Conservation (phyloP, 768 basidiomycete genomes). For the Lyophyllum shimeji region DNA sequence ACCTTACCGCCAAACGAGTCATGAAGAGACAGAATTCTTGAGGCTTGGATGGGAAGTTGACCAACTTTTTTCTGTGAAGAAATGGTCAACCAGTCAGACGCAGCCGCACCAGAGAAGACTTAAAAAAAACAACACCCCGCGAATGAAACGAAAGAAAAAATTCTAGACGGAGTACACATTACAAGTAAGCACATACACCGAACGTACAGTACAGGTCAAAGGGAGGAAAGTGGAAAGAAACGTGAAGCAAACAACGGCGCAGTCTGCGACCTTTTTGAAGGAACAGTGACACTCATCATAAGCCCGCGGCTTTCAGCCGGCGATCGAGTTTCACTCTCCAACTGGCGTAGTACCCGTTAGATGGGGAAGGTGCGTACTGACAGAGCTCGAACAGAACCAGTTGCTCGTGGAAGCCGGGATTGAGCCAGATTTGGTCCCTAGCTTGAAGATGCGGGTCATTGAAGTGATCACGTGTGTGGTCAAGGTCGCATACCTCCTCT, state of each 20-base stretch:
- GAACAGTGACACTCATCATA: constrained; percentile 23
- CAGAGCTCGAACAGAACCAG: constrained; percentile 75
- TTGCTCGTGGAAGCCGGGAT: constrained; percentile 78
- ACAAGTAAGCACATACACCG: constrained; percentile 1
- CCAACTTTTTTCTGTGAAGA: background rate
- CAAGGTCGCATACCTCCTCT: constrained; percentile 47
- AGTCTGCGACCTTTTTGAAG: constrained; percentile 4
- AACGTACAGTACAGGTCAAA: background rate
- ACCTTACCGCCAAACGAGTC: background rate
- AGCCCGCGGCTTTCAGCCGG: constrained; percentile 42
- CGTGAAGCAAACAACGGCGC: constrained; percentile 2
- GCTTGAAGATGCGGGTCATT: constrained; percentile 34
- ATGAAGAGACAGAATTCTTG: background rate
- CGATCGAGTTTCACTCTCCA: constrained; percentile 61
- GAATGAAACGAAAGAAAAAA: constrained; percentile 5
- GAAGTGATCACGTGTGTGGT: constrained; percentile 2
- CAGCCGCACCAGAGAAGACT: background rate
- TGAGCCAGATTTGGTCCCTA: constrained; percentile 77
- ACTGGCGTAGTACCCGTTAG: constrained; percentile 63
- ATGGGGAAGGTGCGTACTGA: constrained; percentile 57
- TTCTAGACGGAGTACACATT: constrained; percentile 1
- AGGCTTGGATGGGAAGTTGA: background rate
- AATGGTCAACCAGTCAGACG: background rate
- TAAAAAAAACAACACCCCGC: background rate
- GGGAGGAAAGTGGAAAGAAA: background rate